Percentiles rank a stretch among this genome's conserved stretches.
Conservation (phyloP, 352 stramenopile species). For the Globisporangium barbulae region DNA sequence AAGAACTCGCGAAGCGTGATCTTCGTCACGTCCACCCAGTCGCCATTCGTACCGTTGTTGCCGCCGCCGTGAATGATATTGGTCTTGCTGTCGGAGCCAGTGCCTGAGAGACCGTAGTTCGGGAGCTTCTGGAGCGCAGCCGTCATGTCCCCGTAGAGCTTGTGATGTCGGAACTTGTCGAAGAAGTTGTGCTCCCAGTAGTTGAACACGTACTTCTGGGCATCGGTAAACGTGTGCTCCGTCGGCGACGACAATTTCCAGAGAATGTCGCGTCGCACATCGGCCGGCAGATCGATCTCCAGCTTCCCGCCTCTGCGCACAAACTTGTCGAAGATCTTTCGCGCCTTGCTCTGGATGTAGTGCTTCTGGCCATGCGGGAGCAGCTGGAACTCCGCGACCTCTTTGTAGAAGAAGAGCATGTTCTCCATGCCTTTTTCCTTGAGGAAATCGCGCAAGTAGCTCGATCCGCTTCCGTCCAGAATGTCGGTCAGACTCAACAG, state of each 20-base stretch:
- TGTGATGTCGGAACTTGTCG: constrained; percentile 35
- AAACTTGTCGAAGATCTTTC: constrained; percentile 72
- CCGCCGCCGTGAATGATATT: constrained; percentile 13
- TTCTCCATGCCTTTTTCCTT: constrained; percentile 47
- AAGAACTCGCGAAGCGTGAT: constrained; percentile 62
- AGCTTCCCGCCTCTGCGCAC: constrained; percentile 57
- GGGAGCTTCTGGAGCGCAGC: constrained; percentile 20
- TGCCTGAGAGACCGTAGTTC: not conserved
- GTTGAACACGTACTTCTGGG: constrained; percentile 46
- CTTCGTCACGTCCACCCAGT: constrained; percentile 41
- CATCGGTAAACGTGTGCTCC: constrained; percentile 63
- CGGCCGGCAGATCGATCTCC: constrained; percentile 54
- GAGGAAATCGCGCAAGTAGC: constrained; percentile 58
- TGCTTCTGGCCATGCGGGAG: constrained; percentile 61
- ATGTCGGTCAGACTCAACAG: constrained; percentile 32
- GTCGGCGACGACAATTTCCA: constrained; percentile 53
- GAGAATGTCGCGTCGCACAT: constrained; percentile 63
- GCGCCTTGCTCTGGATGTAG: constrained; percentile 71
- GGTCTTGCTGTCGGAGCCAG: constrained; percentile 12
- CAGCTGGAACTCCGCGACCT: constrained; percentile 69
- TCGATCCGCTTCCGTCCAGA: constrained; percentile 43
- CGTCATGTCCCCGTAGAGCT: constrained; percentile 43
- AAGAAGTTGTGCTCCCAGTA: constrained; percentile 53
- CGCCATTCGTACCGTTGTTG: constrained; percentile 8
- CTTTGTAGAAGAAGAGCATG: constrained; percentile 68